Evolutionary conservation across 2,329 filamentous ascomycete genomes (phyloP).

Genomic region (Phialophora verrucosa): DNA sequence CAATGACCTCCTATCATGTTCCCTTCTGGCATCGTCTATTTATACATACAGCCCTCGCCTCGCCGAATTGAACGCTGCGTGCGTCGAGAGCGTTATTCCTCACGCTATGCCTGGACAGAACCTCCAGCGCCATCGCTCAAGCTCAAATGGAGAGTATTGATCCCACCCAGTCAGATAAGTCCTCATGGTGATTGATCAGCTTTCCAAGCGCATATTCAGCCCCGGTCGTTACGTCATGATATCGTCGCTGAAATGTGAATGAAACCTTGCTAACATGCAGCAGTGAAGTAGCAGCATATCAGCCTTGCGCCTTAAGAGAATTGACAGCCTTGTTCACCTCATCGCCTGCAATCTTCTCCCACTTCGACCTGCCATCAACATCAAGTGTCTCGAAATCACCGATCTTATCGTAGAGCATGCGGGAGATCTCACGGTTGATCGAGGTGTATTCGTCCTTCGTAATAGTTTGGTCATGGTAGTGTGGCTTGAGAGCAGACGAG

Average conservation of each 20-base stretch:
- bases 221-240: slow-evolving; percentile 29
- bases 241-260: slow-evolving; percentile 19
- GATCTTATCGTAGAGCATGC: slow-evolving; percentile 78
- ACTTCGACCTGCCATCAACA: slow-evolving; percentile 68
- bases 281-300: slow-evolving; percentile 9
- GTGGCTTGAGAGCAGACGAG: slow-evolving; percentile 77
- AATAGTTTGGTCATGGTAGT: slow-evolving; percentile 79
- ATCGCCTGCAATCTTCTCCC: slow-evolving; percentile 76
- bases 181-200: slow-evolving; percentile 8
- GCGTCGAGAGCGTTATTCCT: background rate
- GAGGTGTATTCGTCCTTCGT: slow-evolving; percentile 88
- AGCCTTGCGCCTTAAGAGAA: slow-evolving; percentile 36
- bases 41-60: slow-evolving; percentile 8
- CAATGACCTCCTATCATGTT: background rate
- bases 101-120: slow-evolving; percentile 11
- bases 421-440: slow-evolving; percentile 89
- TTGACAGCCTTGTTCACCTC: slow-evolving; percentile 75
- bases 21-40: slow-evolving; percentile 2
- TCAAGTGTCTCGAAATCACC: slow-evolving; percentile 64
- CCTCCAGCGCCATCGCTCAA: slow-evolving; percentile 29
- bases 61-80: background rate
- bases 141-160: slow-evolving; percentile 11
- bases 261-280: slow-evolving; percentile 14
- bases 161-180: background rate
- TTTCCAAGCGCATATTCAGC: slow-evolving; percentile 16